phyloP scores from a whole-genome alignment of 345 rosid genomes.

The Lepidium sativum region DNA sequence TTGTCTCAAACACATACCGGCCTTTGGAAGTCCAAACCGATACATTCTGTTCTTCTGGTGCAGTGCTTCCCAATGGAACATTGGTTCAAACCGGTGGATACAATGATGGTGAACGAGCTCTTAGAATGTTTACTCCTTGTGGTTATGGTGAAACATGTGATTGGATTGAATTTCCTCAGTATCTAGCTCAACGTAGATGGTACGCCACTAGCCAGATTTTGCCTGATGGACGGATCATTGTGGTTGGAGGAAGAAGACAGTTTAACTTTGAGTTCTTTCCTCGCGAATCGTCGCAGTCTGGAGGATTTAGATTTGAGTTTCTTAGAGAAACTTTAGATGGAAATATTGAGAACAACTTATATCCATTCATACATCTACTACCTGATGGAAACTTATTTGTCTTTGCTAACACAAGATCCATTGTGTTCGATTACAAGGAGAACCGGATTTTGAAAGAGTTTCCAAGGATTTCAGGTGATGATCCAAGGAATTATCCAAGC shows the following conservation, averaged over 20 bases:
- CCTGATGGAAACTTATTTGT: constrained; percentile 83
- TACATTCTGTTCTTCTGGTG: constrained; percentile 88
- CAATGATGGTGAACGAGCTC: constrained; percentile 42
- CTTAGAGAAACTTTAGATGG: too few relatives aligned
- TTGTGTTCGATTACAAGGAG: constrained; percentile 48
- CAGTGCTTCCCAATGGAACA: constrained; percentile 50
- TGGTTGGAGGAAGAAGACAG: constrained; percentile 72
- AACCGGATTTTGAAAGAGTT: constrained; percentile 46
- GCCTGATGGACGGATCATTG: constrained; percentile 62
- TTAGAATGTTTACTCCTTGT: constrained; percentile 53
- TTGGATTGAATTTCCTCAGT: constrained; percentile 54
- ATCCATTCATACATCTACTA: constrained; percentile 75
- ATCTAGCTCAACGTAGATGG: constrained; percentile 62
- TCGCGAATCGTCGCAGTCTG: not conserved
- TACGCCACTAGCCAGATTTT: constrained; percentile 63
- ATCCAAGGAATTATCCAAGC: constrained; percentile 85
- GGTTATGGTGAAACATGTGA: constrained; percentile 33
- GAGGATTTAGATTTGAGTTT: too few relatives aligned
- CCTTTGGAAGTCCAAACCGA: constrained; percentile 55
- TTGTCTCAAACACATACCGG: constrained; percentile 46
- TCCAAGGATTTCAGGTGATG: constrained; percentile 44
- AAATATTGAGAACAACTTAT: too few relatives aligned
- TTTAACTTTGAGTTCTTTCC: constrained; percentile 63
- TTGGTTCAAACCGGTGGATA: constrained; percentile 79
- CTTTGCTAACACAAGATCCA: constrained; percentile 66